A percentile compares a stretch with the other conserved stretches of the same genome.
These are phyloP conservation scores for Rubus parviflorus DNA, from an alignment of 306 rosid genomes.

Conservation along the genomic window DNA sequence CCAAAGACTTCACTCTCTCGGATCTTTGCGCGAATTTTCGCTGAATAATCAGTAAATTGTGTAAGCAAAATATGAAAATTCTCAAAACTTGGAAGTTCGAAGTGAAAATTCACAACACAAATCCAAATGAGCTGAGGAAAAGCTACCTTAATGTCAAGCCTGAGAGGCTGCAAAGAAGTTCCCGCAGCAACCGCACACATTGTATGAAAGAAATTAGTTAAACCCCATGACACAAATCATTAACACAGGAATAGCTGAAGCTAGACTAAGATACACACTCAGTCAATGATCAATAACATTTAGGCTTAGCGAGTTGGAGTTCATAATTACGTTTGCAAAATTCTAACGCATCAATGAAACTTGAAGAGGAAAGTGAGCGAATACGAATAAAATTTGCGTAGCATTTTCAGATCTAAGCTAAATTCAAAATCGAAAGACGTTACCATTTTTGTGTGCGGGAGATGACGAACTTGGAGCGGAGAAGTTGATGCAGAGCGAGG, in stretches of 20 bases:
- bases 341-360: neutral
- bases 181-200: neutral
- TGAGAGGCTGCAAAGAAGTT: constrained; percentile 36
- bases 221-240: neutral
- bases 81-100: constrained; percentile 1
- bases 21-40: constrained; percentile 36
- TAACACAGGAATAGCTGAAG: neutral
- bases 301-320: neutral
- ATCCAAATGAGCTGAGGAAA: neutral
- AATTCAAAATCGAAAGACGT: constrained; percentile 13
- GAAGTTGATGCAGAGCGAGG: neutral
- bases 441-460: constrained; percentile 24
- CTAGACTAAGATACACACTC: neutral
- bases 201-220: constrained; percentile 5
- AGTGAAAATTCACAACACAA: constrained; percentile 6
- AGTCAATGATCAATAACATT: neutral
- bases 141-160: constrained; percentile 34
- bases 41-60: constrained; percentile 12
- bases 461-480: neutral
- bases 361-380: neutral
- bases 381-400: neutral
- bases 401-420: constrained; percentile 11
- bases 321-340: neutral
- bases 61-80: neutral
- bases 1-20: constrained; percentile 39